phyloP scores from a whole-genome alignment of 345 rosid genomes.

The Syzygium grande region DNA sequence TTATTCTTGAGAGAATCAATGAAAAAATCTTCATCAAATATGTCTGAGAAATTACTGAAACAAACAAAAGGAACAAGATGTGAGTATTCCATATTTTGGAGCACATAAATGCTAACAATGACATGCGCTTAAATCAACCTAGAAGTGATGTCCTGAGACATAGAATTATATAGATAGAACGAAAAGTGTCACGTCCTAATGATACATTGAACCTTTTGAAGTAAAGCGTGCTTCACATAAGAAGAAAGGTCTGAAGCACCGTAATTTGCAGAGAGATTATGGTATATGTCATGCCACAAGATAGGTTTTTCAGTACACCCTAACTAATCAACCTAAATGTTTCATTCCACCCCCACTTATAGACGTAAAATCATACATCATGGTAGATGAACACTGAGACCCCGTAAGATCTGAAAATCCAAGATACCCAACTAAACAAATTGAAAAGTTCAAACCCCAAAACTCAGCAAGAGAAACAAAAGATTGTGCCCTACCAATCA shows the following conservation, averaged over 20 bases:
- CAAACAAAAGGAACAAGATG: conserved; percentile 2
- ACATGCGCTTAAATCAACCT: neutral
- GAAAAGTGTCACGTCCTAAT: neutral
- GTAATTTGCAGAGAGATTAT: neutral
- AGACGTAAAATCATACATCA: neutral
- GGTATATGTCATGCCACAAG: neutral
- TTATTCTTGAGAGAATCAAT: conserved; percentile 62
- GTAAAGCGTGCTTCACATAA: neutral
- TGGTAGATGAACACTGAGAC: neutral
- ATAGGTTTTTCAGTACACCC: neutral
- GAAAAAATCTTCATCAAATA: conserved; percentile 93
- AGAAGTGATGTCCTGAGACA: neutral
- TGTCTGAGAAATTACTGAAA: conserved; percentile 83
- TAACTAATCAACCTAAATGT: neutral
- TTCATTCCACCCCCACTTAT: neutral
- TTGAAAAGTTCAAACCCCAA: neutral
- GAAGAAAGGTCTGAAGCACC: neutral
- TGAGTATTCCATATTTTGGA: neutral
- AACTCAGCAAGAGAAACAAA: neutral
- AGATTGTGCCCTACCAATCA: neutral
- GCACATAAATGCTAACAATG: neutral
- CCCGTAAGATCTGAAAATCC: neutral
- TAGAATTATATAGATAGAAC: neutral
- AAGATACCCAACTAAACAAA: neutral
- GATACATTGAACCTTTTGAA: neutral